These are phyloP conservation scores for Podospora tetraspora DNA, from an alignment of 495 filamentous ascomycete genomes.

Conservation along the genomic window DNA sequence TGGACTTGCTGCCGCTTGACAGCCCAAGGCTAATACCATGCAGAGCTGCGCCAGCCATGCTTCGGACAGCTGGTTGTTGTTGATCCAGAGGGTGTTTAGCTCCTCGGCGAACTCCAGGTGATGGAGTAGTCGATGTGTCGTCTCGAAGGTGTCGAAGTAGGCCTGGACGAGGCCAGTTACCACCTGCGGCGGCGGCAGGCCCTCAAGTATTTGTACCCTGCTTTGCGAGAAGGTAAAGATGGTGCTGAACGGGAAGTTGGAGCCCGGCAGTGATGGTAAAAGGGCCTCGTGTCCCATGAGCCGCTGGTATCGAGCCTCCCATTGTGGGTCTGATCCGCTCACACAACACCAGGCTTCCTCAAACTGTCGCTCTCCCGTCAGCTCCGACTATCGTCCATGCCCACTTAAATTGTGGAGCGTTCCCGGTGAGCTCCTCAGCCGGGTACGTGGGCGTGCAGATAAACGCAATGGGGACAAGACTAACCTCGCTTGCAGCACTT, in stretches of 20 bases:
- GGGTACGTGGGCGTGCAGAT: background rate
- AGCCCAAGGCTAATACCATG: conserved; percentile 27
- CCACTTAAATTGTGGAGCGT: background rate
- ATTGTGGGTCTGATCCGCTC: conserved; percentile 19
- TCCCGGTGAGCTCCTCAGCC: background rate
- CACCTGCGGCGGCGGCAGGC: conserved; percentile 20
- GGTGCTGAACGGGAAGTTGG: conserved; percentile 25
- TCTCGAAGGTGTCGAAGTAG: conserved; percentile 25
- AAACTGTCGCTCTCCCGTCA: conserved; percentile 15
- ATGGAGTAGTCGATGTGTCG: conserved; percentile 25
- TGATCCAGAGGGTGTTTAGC: conserved; percentile 22
- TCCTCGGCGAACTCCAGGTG: conserved; percentile 19
- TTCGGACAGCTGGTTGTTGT: conserved; percentile 14
- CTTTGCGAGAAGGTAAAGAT: conserved; percentile 12
- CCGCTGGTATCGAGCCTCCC: conserved; percentile 20
- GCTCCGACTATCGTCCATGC: background rate
- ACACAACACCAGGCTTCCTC: conserved; percentile 24
- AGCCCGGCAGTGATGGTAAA: conserved; percentile 13
- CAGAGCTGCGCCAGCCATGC: conserved; percentile 27
- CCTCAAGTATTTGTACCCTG: conserved; percentile 18
- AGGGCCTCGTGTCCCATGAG: conserved; percentile 21
- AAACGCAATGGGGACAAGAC: background rate
- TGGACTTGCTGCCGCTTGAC: conserved; percentile 14
- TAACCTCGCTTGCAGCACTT: conserved; percentile 24
- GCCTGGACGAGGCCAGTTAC: conserved; percentile 21